Evolutionary conservation across 2,329 filamentous ascomycete species (phyloP), one percentile per base, ranked within the genome.

Genomic region (Cordyceps militaris): DNA sequence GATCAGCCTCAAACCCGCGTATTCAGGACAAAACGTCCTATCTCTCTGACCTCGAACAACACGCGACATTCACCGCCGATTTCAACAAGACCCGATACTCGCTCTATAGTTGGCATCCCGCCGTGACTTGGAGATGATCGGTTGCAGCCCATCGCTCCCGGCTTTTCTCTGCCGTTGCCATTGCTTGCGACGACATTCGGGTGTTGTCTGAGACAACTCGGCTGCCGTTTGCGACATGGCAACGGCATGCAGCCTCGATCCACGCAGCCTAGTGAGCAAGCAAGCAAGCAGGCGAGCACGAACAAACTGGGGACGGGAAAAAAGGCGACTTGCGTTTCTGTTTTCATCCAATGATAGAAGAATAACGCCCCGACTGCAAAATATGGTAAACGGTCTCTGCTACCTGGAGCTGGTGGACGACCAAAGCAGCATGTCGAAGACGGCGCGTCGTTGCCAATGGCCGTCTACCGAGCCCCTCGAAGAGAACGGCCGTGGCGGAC

Each of bases 351-450:
- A 42, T 42, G 38, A 19, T 21, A 42, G 4, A 16, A 42, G n/a
- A 16, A 19, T 9, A 10, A 32, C 6, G 28, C 87, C 93, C 2
- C 74, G n/a, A n/a, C n/a, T n/a, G n/a, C n/a, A n/a, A n/a, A n/a
- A n/a, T n/a, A n/a, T n/a, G n/a, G n/a, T n/a, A n/a, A n/a, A n/a
- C n/a, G n/a, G n/a, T n/a, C n/a, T n/a, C n/a, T n/a, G n/a, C n/a
- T n/a, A n/a, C n/a, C n/a, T n/a, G n/a, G n/a, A n/a, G n/a, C n/a
- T n/a, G n/a, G n/a, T n/a, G n/a, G n/a, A n/a, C n/a, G n/a, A n/a
- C n/a, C n/a, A n/a, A n/a, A n/a, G n/a, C n/a, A n/a, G n/a, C n/a
- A n/a, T n/a, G n/a, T n/a, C n/a, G n/a, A n/a, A n/a, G n/a, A n/a
- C n/a, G n/a, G n/a, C n/a, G n/a, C n/a, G n/a, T n/a, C n/a, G n/a